Evolutionary conservation across 148 eudicot genomes (phyloP), one percentile per base, ranked within the genome.

Genomic region (Persicaria tinctoria): DNA sequence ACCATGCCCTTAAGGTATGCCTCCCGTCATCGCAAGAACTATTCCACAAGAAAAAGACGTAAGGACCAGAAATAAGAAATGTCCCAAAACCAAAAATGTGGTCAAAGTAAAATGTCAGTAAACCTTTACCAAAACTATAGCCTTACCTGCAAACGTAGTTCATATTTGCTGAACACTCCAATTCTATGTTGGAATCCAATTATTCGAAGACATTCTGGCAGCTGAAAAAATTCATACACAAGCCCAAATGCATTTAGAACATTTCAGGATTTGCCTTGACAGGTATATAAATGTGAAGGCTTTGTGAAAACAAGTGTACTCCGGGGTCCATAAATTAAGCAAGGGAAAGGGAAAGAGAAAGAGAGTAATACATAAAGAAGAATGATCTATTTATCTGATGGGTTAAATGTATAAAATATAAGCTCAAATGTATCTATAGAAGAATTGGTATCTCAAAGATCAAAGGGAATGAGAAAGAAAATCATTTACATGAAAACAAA

Each of bases 161-260:
- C 98, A 85, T 94, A 91, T 81, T 94, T 93, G 47, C 84, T 90
- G 73, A 88, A 94, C 76, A 88, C 93, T 84, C 96, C 98, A 76
- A 91, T 90, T 77, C 97, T 89, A 70, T 97, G 98, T 81, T 91
- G 78, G 82, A 91, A 94, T 84, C 98, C 97, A 78, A 94, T 94
- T 51, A 94, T 94, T 69, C 97, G 96, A 57, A 94, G 90, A 85
- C 98, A 94, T 79, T 94, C 98, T 77, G 98, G 96, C 85, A 94
- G 87, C 98, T 94, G 89, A 84, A 87, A 44, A 13, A 80, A 59
- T 69, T 17, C 27, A 27, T 32, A 44, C 17, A 64, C 27, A 78
- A 41, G 68, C 45, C 46, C 78, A 69, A 64, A 63, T 46, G 66
- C 5, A 69, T 53, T 50, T 16, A 49, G 32, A 46, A 62, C 12